These are phyloP conservation scores for Diplotaxis tenuifolia DNA, from an alignment of 345 rosid genomes.

Conservation along the genomic window DNA sequence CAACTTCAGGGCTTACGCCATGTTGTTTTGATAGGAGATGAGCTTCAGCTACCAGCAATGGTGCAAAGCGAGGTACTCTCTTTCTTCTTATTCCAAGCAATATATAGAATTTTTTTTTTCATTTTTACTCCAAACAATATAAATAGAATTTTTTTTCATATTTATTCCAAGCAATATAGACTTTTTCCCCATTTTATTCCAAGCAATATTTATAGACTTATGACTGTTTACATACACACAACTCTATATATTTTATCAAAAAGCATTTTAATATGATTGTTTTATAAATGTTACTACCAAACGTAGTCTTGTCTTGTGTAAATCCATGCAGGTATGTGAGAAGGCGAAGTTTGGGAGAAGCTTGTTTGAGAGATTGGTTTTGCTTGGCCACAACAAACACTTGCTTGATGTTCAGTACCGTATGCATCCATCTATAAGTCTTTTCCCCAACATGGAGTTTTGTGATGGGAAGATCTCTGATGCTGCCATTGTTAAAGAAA, in stretches of 20 bases:
- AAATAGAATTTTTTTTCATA: no score
- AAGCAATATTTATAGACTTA: no score
- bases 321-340: conserved; percentile 35
- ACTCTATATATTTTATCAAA: not conserved
- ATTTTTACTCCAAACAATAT: no score
- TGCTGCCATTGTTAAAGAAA: conserved; percentile 39
- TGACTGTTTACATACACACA: not conserved
- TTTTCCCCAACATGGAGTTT: conserved; percentile 51
- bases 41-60: conserved; percentile 48
- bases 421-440: conserved; percentile 72
- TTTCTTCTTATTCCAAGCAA: no score
- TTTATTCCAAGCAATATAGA: no score
- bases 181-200: no score
- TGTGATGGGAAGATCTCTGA: conserved; percentile 45
- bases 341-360: conserved; percentile 56
- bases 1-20: conserved; percentile 42
- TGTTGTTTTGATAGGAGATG: conserved; percentile 51
- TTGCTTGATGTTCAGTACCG: conserved; percentile 56
- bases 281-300: not conserved
- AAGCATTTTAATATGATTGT: not conserved
- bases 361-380: conserved; percentile 60
- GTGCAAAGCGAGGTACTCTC: conserved; percentile 42
- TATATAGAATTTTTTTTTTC: no score
- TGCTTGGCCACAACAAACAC: conserved; percentile 47
- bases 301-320: not conserved